Evolutionary conservation across 257 asterid genomes (phyloP).

Genomic region (Linderniella brevidens): DNA sequence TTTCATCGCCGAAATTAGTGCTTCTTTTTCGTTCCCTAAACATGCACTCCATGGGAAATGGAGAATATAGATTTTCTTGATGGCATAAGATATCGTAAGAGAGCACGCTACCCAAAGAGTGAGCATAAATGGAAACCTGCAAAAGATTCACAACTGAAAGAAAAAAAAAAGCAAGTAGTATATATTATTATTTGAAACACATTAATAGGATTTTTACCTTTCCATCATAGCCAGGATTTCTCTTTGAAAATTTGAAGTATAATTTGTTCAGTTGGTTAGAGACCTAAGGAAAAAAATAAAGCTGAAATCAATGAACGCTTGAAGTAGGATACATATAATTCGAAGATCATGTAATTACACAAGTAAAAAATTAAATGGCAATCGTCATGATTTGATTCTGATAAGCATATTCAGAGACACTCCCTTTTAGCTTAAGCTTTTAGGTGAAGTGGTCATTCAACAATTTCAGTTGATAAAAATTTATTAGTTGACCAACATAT

Average conservation of each 20-base stretch:
- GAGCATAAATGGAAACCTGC: constrained; percentile 86
- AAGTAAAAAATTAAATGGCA: no score
- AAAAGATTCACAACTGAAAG: neutral
- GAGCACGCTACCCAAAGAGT: constrained; percentile 93
- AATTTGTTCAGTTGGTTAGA: constrained; percentile 75
- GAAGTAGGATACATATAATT: no score
- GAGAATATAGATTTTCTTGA: constrained; percentile 56
- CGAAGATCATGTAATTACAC: no score
- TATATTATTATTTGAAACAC: no score
- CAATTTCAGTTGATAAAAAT: no score
- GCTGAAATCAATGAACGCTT: no score
- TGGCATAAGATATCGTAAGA: constrained; percentile 94
- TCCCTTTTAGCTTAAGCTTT: no score
- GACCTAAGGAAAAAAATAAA: constrained; percentile 38
- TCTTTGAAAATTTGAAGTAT: constrained; percentile 73
- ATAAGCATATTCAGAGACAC: no score
- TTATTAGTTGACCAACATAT: no score
- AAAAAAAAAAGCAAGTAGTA: neutral
- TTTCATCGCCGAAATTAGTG: constrained; percentile 20
- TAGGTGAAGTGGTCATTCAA: no score
- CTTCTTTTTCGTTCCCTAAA: constrained; percentile 33
- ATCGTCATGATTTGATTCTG: no score
- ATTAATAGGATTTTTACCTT: constrained; percentile 33
- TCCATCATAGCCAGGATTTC: constrained; percentile 96
- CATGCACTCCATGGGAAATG: constrained; percentile 84